Conservation (phyloP, 805 yeast genomes). For the Spencermartinsiella europaea region DNA sequence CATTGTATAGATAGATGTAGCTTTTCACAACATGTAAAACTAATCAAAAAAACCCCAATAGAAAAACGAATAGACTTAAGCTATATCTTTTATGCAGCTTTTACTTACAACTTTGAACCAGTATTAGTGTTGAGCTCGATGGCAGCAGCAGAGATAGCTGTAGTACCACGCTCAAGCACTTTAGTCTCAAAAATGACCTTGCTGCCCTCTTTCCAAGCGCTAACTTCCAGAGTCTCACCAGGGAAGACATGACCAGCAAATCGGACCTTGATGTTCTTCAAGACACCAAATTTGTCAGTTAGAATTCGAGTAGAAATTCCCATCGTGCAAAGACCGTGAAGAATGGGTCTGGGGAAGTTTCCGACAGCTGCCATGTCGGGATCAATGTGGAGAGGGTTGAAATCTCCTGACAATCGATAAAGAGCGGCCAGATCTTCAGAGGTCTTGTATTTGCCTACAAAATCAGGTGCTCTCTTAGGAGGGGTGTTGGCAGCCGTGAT, state of each 20-base stretch:
- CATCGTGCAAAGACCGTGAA: constrained; percentile 86
- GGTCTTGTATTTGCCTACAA: constrained; percentile 52
- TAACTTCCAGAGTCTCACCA: constrained; percentile 78
- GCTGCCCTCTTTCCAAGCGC: constrained; percentile 76
- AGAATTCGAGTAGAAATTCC: constrained; percentile 78
- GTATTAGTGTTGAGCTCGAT: constrained; percentile 43
- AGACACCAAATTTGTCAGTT: constrained; percentile 73
- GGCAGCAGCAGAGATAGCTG: constrained; percentile 86
- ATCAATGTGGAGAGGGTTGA: constrained; percentile 93
- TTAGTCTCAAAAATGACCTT: constrained; percentile 76
- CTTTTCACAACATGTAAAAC: too few species aligned
- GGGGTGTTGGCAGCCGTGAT: constrained; percentile 59
- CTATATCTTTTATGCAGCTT: neutral
- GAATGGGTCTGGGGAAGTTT: constrained; percentile 76
- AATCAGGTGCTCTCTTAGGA: constrained; percentile 64
- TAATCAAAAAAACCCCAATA: too few species aligned
- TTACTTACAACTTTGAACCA: constrained; percentile 8
- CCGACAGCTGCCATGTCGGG: constrained; percentile 86
- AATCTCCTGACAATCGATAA: constrained; percentile 89
- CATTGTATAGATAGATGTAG: too few species aligned
- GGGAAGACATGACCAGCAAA: constrained; percentile 91
- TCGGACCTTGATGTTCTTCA: constrained; percentile 81
- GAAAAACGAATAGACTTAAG: too few species aligned
- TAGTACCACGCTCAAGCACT: constrained; percentile 68
- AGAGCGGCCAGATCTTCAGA: constrained; percentile 75